Base-by-base conservation (phyloP, 129 eudicot genomes). In the Mikania micrantha region DNA sequence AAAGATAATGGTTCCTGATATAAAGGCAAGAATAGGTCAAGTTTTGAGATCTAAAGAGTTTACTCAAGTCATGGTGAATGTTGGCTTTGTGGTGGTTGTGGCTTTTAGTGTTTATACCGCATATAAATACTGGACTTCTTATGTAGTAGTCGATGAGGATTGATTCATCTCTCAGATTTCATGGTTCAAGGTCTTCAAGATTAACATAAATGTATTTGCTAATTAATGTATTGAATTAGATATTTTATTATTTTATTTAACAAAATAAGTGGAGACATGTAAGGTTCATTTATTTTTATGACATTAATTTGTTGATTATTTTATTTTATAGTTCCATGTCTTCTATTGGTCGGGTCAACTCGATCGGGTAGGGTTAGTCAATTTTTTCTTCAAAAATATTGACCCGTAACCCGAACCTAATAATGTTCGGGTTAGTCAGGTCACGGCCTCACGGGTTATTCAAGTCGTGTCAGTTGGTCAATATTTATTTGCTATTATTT, bases 81-180 rank as follows among this genome's bases (percentile, higher is more conserved):
- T 70, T 65, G 91, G 80, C 16, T 64, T 79, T 72, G 81, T 66
- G 7, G 69, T 71, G 60, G 44, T 60, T 20, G 65, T 53, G 25
- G 81, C 81, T 12, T 56, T 77, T 32, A 69, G 82, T 54, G 53
- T 65, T 48, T 85, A 79, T 58, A 57, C 70, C 7, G 71, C 63
- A 0, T 79, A 79, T 64, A 82, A 53, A 7, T 85, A 64, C 21
- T 78, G 78, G 82, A 50, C 28, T 47, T 36, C 8, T 1, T 78
- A 73, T 20, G 48, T 48, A 17, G n/a, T 28, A 39, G 71, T 41
- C 31, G 78, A 67, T 3, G 78, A 78, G 16, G 75, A 71, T 9
- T 71, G 20, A 66, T 42, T 19, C n/a, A n/a, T n/a, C n/a, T n/a
- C n/a, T n/a, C n/a, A 3, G 63, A 40, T 38, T 22, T 2, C 9